A percentile compares a stretch with the other conserved stretches of the same genome.
These are phyloP conservation scores for Fusarium sp. DNA, from an alignment of 2,329 filamentous ascomycete genomes.

Conservation along the genomic window DNA sequence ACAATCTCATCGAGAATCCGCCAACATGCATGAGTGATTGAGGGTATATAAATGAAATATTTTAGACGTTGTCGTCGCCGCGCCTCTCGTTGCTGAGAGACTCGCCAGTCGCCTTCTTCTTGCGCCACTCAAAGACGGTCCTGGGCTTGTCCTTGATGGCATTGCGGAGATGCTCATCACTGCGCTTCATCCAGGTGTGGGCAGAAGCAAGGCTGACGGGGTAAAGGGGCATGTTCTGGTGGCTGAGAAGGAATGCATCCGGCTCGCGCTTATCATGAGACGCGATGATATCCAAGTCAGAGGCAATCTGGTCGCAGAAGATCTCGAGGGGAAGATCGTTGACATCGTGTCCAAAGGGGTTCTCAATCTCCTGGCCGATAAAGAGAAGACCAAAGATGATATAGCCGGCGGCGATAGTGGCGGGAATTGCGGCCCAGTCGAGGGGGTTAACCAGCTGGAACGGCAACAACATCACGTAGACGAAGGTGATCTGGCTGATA, in stretches of 20 bases:
- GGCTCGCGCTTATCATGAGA: constrained; percentile 53
- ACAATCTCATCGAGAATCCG: constrained; percentile 18
- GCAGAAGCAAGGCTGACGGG: constrained; percentile 57
- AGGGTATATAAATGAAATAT: constrained; percentile 8
- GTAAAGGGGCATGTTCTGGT: constrained; percentile 62
- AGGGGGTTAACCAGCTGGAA: constrained; percentile 76
- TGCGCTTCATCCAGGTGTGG: constrained; percentile 51
- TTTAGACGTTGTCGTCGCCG: constrained; percentile 42
- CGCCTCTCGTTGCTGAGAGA: constrained; percentile 22
- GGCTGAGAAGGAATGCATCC: constrained; percentile 46
- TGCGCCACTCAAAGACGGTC: constrained; percentile 49
- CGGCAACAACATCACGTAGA: constrained; percentile 80
- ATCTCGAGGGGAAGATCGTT: constrained; percentile 80
- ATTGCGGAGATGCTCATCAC: constrained; percentile 51
- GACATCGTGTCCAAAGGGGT: constrained; percentile 83
- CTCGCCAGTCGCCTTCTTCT: constrained; percentile 31
- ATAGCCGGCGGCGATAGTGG: constrained; percentile 74
- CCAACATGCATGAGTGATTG: constrained; percentile 37
- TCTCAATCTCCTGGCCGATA: constrained; percentile 84
- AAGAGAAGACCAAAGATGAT: constrained; percentile 79
- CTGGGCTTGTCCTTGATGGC: constrained; percentile 53
- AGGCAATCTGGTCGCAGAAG: constrained; percentile 77
- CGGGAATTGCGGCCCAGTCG: constrained; percentile 78
- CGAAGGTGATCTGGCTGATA: constrained; percentile 85
- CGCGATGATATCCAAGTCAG: constrained; percentile 77